phyloP scores from a whole-genome alignment of 2,329 filamentous ascomycete species.

The Venturia aucupariae region DNA sequence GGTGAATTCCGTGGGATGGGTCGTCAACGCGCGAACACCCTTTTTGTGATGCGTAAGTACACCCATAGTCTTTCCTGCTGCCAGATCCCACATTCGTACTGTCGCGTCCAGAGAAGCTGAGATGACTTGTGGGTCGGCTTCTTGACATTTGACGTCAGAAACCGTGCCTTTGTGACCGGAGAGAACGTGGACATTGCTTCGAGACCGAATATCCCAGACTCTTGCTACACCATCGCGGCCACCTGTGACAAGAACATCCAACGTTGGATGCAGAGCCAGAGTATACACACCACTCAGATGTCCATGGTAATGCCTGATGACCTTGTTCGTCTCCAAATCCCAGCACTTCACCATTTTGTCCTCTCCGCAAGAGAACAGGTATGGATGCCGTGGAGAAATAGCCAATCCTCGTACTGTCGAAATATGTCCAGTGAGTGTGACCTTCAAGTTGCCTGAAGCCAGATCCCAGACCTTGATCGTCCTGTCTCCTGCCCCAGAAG shows the following conservation, averaged over 20 bases:
- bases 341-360: constrained; percentile 99
- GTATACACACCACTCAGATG: constrained; percentile 95
- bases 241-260: constrained; percentile 90
- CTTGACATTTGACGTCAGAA: constrained; percentile 81
- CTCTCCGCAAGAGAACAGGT: constrained; percentile 94
- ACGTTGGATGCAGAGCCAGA: constrained; percentile 80
- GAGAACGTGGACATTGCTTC: constrained; percentile 91
- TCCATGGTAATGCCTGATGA: constrained; percentile 95
- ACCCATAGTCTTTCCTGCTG: constrained; percentile 91
- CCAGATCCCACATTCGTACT: constrained; percentile 88
- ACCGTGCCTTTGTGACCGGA: constrained; percentile 86
- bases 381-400: constrained; percentile 87
- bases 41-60: constrained; percentile 98
- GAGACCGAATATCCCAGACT: constrained; percentile 97
- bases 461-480: constrained; percentile 99
- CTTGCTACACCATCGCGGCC: constrained; percentile 88
- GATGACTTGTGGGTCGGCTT: constrained; percentile 93
- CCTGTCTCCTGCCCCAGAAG: constrained; percentile 85
- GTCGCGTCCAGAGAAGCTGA: constrained; percentile 87
- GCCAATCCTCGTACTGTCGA: constrained; percentile 87
- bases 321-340: constrained; percentile 99
- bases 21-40: constrained; percentile 74
- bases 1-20: constrained; percentile 89
- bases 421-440: constrained; percentile 90
- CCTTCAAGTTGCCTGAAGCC: constrained; percentile 69